Base-by-base conservation (phyloP, 2,329 filamentous ascomycete species). In the Chrysoporthe austroafricana region DNA sequence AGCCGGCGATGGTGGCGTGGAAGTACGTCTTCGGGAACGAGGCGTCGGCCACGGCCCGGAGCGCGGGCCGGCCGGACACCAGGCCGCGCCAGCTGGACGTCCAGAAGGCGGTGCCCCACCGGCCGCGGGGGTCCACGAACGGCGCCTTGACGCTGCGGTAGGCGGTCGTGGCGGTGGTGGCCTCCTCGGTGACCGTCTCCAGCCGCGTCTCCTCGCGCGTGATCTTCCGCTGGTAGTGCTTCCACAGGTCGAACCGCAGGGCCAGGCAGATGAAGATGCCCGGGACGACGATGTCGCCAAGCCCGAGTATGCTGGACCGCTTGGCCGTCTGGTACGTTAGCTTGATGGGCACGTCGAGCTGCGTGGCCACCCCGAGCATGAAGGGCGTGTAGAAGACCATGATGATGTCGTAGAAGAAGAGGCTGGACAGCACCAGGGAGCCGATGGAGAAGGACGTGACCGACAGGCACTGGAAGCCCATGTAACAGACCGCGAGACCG, bases 391-490 rank as follows among this genome's bases (percentile, higher is more conserved):
- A 96, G 76, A 96, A 96, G 6, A 96, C 92, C 84, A 95, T 94
- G 77, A 96, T 89, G 61, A 99, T 95, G 76, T 99, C 95, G 75
- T 99, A 99, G 75, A 97, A 88, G 81, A 98, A 98, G 0, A 98
- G 83, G 0, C 91, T 92, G 11, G 84, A 81, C 1, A 98, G 83
- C 11, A 98, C 89, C 56, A 94, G 78, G 7, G 90, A 91, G 0
- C 93, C 93, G 0, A 92, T 97, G 65, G 86, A 81, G 75, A 97
- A 97, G 0, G 93, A 95, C 0, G 94, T 97, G 0, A 94, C 94
- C 1, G 94, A 97, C 82, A 98, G 88, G 64, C 97, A 81, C 73
- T 95, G 88, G 66, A 97, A 85, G 4, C 92, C 89, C 8, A 88
- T 87, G 74, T 98, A 97, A 72, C 91, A 94, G 80, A 97, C 93